Evolutionary conservation across 192 early-diverging fungal species (phyloP).

Genomic region (Oehlia diaphana): DNA sequence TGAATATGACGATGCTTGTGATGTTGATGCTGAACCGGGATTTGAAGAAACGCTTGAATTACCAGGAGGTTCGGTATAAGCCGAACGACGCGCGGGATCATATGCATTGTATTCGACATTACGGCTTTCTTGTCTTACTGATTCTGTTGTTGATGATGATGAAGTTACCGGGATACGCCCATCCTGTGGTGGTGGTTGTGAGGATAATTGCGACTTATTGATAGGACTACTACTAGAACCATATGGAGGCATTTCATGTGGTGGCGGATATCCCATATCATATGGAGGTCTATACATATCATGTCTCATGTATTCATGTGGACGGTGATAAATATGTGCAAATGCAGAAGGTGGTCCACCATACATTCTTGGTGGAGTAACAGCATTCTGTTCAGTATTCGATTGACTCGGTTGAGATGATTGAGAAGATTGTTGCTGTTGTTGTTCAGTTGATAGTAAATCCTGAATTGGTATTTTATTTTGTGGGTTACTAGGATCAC

Average conservation of each 20-base stretch:
- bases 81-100: neutral
- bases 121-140: neutral
- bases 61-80: neutral
- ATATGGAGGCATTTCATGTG: neutral
- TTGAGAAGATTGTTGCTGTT: neutral
- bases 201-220: neutral
- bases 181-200: neutral
- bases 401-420: neutral
- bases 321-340: neutral
- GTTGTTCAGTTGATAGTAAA: neutral
- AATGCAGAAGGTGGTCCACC: neutral
- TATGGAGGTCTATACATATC: neutral
- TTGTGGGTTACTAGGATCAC: too few relatives aligned
- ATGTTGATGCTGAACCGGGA: neutral
- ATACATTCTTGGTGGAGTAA: neutral
- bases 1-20: neutral
- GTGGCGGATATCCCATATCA: neutral
- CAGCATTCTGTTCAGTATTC: neutral
- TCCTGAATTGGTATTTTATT: slow-evolving; percentile 9
- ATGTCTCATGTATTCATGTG: neutral
- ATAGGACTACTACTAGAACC: neutral
- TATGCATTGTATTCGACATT: neutral
- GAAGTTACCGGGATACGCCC: neutral
- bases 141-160: neutral
- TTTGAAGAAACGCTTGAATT: neutral